phyloP scores from a whole-genome alignment of 352 stramenopile species.

The Pythium dissotocum region DNA sequence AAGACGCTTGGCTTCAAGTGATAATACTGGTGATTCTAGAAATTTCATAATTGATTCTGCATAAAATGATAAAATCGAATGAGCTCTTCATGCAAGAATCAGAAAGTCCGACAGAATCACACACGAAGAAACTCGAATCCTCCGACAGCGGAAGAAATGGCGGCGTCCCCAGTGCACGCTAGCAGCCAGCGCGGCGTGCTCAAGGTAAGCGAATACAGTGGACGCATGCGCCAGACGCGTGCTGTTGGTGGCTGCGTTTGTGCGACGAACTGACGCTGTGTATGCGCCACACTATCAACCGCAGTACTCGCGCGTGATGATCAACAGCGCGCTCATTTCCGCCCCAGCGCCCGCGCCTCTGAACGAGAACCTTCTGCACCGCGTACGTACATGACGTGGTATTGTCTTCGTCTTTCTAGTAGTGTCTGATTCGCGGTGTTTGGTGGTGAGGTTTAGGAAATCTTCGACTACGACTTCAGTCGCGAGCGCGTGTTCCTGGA shows the following conservation, averaged over 20 bases:
- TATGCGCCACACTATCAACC: not conserved
- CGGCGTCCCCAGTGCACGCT: slow-evolving; percentile 24
- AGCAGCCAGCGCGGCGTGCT: slow-evolving; percentile 24
- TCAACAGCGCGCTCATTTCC: slow-evolving; percentile 58
- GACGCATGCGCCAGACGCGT: not conserved
- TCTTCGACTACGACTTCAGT: slow-evolving; percentile 79
- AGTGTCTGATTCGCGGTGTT: not conserved
- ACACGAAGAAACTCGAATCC: too few species aligned
- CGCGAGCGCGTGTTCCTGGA: slow-evolving; percentile 67
- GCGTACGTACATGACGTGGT: slow-evolving; percentile 41
- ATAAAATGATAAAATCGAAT: not conserved
- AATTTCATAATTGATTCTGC: not conserved
- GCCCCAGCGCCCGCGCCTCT: slow-evolving; percentile 40
- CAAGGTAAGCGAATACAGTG: slow-evolving; percentile 14
- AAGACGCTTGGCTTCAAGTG: not conserved
- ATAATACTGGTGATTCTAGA: not conserved
- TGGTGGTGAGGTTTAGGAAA: slow-evolving; percentile 33
- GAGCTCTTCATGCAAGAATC: not conserved
- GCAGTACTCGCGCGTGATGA: slow-evolving; percentile 50
- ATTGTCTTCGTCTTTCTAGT: too few species aligned
- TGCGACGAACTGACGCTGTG: not conserved
- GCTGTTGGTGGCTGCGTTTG: not conserved
- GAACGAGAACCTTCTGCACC: slow-evolving; percentile 62
- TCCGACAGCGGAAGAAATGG: slow-evolving; percentile 6
- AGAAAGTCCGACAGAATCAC: too few species aligned